Evolutionary conservation across 768 basidiomycete species (phyloP), one percentile per base, ranked within the genome.

Genomic region (Strobilomyces confusus): DNA sequence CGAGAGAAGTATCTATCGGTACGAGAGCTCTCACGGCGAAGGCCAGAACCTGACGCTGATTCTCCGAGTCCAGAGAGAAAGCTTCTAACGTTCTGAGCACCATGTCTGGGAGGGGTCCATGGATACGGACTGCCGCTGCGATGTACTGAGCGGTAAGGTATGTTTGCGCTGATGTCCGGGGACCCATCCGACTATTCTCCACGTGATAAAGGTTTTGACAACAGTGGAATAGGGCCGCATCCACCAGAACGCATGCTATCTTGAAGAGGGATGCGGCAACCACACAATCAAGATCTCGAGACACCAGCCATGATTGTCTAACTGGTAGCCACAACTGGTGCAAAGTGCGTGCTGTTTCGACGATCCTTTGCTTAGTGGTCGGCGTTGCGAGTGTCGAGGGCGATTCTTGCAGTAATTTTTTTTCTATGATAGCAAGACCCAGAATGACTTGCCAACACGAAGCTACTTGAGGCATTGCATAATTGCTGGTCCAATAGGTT

Each of bases 241-340:
- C 79, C 6, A 55, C 59, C 7, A 75, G 65, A n/a, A 62, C 53
- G 15, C 65, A 72, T 9, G 80, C 72, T 30, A 82, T 60, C 41
- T 69, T 76, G 29, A 83, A 64, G 59, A 83, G 81, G 1, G 77
- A 65, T 7, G 72, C 65, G 5, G 72, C 57, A 33, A 80, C 65
- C 9, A 70, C 69, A 25, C 58, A 55, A 4, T 56, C 42, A 20
- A 68, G 41, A 37, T 56, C 54, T 20, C 73, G 73, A n/a, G 71
- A 63, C 8, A 79, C 66, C 3, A 60, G 52, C 65, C 62, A 23
- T 52, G 59, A 20, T n/a, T 51, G 48, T 14, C 48, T 59, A 51
- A 44, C 52, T 37, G 25, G 62, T 49, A 58, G 58, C 79, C 81
- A 84, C 17, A 51, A 59, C 20, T 57, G 61, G 75, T 77, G 79